Base-by-base conservation (phyloP, 2,329 filamentous ascomycete species). In the Polychaeton citri region DNA sequence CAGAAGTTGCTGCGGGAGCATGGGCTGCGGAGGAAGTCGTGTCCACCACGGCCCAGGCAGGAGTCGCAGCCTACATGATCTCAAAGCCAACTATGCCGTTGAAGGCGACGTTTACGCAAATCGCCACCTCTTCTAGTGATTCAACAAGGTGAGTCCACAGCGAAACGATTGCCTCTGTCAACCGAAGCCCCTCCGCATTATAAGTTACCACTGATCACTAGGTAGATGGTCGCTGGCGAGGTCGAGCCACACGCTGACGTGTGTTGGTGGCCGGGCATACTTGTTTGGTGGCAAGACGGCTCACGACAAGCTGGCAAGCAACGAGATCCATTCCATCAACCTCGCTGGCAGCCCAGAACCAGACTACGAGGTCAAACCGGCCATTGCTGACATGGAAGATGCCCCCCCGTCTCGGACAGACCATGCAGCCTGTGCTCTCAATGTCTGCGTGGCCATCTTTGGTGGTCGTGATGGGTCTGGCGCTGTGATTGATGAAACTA, bases 341-440 rank as follows among this genome's bases (percentile, higher is more conserved):
- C 24, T 52, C 54, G 33, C 44, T n/a, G 44, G 46, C 37, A 51
- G 36, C 39, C 48, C 53, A 10, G 54, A 59, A 8, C 47, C 57
- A 35, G 60, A 63, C 17, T 65, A 65, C 37, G 52, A 55, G 5
- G 45, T 63, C n/a, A 49, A 62, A 3, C 62, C 63, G n/a, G 59
- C 61, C 2, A 35, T 63, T 10, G 44, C 59, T 8, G 53, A 51
- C 13, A 36, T 42, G 0, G 49, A 56, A 30, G 36, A 42, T 13
- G 54, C 63, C 1, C 61, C 61, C 5, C 21, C 38, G 6, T 38
- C 57, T 13, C 47, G 62, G 24, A 54, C 53, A 4, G 52, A 54
- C 13, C 62, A 66, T 37, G 53, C 59, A 4, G 60, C 62, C 1
- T 60, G 60, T 34, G 49, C 52, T 3, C 58, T 61, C 39, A 56